Conservation (phyloP, 495 filamentous ascomycete genomes). For the Hypoxylon crocopeplum region DNA sequence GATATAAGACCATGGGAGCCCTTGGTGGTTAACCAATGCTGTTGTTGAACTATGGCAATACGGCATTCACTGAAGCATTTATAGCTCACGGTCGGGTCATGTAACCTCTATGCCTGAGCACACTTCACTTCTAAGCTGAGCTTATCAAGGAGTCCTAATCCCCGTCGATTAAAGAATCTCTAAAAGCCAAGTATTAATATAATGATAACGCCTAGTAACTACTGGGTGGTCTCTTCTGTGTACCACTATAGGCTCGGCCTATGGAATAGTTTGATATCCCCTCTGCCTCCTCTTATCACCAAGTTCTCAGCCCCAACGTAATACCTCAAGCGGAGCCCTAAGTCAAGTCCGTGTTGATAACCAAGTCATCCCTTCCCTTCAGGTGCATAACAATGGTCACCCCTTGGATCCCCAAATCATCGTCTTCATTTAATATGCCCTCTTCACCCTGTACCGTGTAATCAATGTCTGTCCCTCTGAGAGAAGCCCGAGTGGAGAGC, state of each 20-base stretch:
- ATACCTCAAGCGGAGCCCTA: no score
- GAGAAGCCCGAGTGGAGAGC: conserved; percentile 24
- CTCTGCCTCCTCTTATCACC: no score
- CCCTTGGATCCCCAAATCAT: conserved; percentile 49
- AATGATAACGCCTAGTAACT: conserved; percentile 13
- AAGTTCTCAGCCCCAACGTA: no score
- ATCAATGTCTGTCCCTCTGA: conserved; percentile 13
- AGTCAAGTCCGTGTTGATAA: conserved; percentile 52
- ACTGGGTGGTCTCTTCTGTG: background rate
- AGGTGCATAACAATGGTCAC: conserved; percentile 55
- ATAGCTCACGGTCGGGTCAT: no score
- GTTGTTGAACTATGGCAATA: no score
- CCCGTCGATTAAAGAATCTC: background rate
- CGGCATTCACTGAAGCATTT: no score
- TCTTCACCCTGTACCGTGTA: conserved; percentile 9
- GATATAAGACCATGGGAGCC: no score
- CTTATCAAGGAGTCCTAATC: no score
- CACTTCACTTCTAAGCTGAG: no score
- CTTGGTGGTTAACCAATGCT: no score
- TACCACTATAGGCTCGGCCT: background rate
- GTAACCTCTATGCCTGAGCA: no score
- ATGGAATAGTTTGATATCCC: no score
- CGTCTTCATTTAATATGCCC: conserved; percentile 6
- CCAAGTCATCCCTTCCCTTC: conserved; percentile 52
- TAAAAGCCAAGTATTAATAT: conserved; percentile 7